Evolutionary conservation across 2,329 filamentous ascomycete species (phyloP), one percentile per base, ranked within the genome.

Genomic region (Alternaria arborescens): DNA sequence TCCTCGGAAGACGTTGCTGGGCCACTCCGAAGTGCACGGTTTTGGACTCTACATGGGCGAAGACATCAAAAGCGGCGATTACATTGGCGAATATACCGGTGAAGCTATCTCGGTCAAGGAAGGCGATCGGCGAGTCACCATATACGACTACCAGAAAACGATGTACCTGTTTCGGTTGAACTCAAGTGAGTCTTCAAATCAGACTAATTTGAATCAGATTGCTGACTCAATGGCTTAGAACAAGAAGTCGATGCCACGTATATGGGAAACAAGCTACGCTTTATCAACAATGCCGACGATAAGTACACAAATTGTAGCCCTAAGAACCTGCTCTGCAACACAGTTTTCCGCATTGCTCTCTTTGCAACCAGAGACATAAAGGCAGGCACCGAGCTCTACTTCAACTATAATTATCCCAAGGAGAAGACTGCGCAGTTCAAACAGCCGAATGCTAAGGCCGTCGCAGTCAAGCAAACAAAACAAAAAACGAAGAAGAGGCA

Each of bases 221-320:
- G 20, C 64, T 71, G 47, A 70, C 52, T 34, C 22, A 2, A 24
- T 20, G 10, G 16, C 42, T 28, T 55, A 78, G 73, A 79, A 11
- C 84, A 86, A 67, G 82, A 82, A 34, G 80, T 95, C 18, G 92
- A 95, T 72, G 89, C 89, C 7, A 91, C 90, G 20, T 88, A 88
- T 42, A 90, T 90, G 65, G 92, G 92, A 51, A 95, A 94, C 74
- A 88, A 94, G 65, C 89, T 90, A 47, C 88, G 92, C 4, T 95
- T 93, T 78, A 92, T 95, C 76, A 95, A 96, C 76, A 91, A 94
- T 69, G 89, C 90, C 1, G 82, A 83, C 48, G 75, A 77, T 44
- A 80, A 83, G 61, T 81, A 81, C 61, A 77, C 75, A 70, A 91
- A 90, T 55, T 88, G 89, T 72, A 87, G 89, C 65, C 86, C 91